Evolutionary conservation across 2,329 filamentous ascomycete genomes (phyloP), one percentile per base, ranked within the genome.

Genomic region (Aspergillus eucalypticola): DNA sequence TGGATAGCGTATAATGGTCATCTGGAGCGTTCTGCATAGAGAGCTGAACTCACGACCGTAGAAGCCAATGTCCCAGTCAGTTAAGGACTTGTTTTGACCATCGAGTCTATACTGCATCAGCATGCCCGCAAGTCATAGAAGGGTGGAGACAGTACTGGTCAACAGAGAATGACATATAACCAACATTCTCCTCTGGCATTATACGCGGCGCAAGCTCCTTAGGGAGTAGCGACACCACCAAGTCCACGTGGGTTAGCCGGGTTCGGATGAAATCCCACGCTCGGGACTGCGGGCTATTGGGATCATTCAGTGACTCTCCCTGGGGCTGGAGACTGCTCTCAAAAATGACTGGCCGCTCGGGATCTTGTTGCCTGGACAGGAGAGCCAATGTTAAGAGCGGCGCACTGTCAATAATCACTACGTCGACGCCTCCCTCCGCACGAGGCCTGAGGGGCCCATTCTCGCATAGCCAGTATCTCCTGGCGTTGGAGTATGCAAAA

Each of bases 161-260:
- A 0, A 90, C 91, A n/a, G 57, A 90, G 15, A 90, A 90, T 1
- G 90, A 89, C 68, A 92, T 78, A 73, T 91, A 91, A 1, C 84
- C 86, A 0, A 92, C 86, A 68, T 85, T 88, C 57, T 86, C 79
- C 1, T 75, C 77, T 3, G 86, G 84, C 5, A 93, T 88, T 54
- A 79, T 86, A 48, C 81, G 76, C 3, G 90, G 90, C 3, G 92
- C 88, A 67, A 92, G 92, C 19, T 83, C 81, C 29, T 84, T 84
- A 46, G 92, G 88, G 0, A 90, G 90, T 67, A 93, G 90, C 67
- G 88, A 90, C 73, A 93, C 88, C 75, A 93, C 92, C 72, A 92
- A 78, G 74, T 93, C 90, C n/a, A 88, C 86, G 3, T 83, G 76
- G 69, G 88, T 81, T 68, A 91, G 88, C 64, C 86, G 86, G 51